Base-by-base conservation (phyloP, 129 eudicot species). In the Helichrysum umbraculigerum region DNA sequence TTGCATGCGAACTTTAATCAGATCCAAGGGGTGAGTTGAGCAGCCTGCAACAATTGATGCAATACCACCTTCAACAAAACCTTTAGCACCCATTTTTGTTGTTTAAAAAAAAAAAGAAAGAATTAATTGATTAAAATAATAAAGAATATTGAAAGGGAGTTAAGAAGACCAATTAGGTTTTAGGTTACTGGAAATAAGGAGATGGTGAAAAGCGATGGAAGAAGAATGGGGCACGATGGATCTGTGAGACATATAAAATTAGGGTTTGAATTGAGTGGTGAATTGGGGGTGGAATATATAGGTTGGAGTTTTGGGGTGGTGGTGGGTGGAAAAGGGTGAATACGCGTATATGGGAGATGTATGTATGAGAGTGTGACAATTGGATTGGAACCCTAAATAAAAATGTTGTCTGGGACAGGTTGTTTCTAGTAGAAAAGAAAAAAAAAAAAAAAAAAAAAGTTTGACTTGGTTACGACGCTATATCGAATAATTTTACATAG, bases 21-120 rank as follows among this genome's bases (percentile, higher is more conserved):
- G 84, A 66, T 91, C 97, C 15, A 91, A 76, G 0, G 97, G 97
- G 74, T 91, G 97, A 35, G 97, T 91, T 0, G 88, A 78, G 51
- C 97, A 91, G 0, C 97, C 97, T 6, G 97, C 97, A 17, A 91
- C 83, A 9, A 91, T 83, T 16, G 94, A 88, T 64, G 97, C 97
- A 6, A 88, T 78, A 8, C 97, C 97, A 0, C 97, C 97, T 63
- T 91, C 97, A 60, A 81, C 88, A 37, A 91, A 91, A 5, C 90
- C 91, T 59, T 91, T 91, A 4, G 83, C 77, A 66, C 94, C 91
- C 94, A 91, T 91, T 20, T 14, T 76, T 2, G 14, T 14, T 62
- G 1, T 30, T n/a, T n/a, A n/a, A n/a, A n/a, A n/a, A n/a, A n/a
- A n/a, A n/a, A n/a, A n/a, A n/a, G n/a, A n/a, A n/a, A n/a, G n/a